Conservation (phyloP, 2,329 filamentous ascomycete genomes). For the Penicillium griseofulvum region DNA sequence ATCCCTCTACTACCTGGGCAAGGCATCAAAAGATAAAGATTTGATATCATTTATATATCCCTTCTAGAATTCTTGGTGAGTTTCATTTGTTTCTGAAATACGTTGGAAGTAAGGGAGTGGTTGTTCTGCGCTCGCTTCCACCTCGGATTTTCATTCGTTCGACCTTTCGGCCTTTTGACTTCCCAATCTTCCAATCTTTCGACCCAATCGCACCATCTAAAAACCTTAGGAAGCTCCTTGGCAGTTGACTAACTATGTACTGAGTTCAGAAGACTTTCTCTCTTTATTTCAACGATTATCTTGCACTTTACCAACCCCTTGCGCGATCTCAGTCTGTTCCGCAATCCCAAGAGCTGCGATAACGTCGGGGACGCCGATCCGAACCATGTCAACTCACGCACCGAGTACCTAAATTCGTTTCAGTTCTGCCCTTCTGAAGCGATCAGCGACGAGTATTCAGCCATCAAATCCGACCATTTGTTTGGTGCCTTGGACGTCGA, state of each 20-base stretch:
- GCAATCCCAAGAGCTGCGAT: conserved; percentile 6
- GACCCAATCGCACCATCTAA: not conserved
- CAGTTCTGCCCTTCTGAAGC: not conserved
- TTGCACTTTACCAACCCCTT: not conserved
- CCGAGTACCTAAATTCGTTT: not conserved
- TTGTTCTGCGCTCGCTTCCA: not conserved
- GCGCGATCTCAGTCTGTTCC: conserved; percentile 3
- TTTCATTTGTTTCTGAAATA: not conserved
- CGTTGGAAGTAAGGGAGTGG: not conserved
- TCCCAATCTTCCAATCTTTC: conserved; percentile 1
- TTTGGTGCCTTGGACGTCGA: not conserved
- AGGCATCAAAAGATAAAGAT: not conserved
- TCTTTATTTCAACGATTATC: not conserved
- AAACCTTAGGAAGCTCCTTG: not conserved
- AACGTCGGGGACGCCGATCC: not conserved
- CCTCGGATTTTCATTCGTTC: not conserved
- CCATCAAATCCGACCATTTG: not conserved
- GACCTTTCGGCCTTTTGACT: not conserved
- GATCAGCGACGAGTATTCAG: not conserved
- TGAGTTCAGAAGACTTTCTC: not conserved
- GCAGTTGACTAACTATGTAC: not conserved
- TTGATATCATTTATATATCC: not conserved
- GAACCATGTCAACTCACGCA: conserved; percentile 1
- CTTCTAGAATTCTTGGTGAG: not conserved
- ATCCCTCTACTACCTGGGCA: not conserved